phyloP scores from a whole-genome alignment of 1,284 basidiomycete genomes.

The Takashimella koratensis region DNA sequence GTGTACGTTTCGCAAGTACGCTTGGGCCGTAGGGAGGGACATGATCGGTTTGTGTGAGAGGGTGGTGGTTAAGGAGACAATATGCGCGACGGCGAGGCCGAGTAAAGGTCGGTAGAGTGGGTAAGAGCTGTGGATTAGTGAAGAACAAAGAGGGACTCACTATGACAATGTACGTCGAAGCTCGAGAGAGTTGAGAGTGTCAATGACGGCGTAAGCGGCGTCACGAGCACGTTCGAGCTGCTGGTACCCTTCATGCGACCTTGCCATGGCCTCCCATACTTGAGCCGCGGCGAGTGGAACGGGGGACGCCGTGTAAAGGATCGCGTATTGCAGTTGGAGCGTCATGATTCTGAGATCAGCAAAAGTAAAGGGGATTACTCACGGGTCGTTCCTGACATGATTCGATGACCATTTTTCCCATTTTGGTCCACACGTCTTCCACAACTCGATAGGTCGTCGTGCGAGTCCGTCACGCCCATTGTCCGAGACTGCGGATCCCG shows the following conservation, averaged over 20 bases:
- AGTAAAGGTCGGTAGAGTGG: constrained; percentile 43
- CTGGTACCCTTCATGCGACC: constrained; percentile 34
- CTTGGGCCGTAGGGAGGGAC: constrained; percentile 27
- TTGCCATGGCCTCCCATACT: constrained; percentile 39
- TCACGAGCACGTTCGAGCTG: constrained; percentile 43
- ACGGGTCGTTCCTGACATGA: constrained; percentile 27
- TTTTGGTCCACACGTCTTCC: constrained; percentile 24
- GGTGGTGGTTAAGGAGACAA: constrained; percentile 28
- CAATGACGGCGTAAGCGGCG: constrained; percentile 42
- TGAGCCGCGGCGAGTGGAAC: constrained; percentile 27
- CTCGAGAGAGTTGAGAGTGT: constrained; percentile 41
- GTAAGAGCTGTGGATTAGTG: constrained; percentile 26
- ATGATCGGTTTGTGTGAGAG: constrained; percentile 28
- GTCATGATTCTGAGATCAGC: constrained; percentile 30
- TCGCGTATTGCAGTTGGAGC: constrained; percentile 43
- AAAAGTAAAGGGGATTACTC: constrained; percentile 6
- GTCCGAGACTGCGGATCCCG: background rate
- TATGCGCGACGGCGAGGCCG: constrained; percentile 38
- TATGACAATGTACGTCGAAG: constrained; percentile 44
- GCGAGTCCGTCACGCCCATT: background rate
- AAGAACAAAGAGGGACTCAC: constrained; percentile 18
- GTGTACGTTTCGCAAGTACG: constrained; percentile 34
- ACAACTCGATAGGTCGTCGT: constrained; percentile 22
- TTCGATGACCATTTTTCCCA: constrained; percentile 35
- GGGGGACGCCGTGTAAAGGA: constrained; percentile 41